phyloP scores from a whole-genome alignment of 176 grass and related monocot species.

The Eleusine coracana region DNA sequence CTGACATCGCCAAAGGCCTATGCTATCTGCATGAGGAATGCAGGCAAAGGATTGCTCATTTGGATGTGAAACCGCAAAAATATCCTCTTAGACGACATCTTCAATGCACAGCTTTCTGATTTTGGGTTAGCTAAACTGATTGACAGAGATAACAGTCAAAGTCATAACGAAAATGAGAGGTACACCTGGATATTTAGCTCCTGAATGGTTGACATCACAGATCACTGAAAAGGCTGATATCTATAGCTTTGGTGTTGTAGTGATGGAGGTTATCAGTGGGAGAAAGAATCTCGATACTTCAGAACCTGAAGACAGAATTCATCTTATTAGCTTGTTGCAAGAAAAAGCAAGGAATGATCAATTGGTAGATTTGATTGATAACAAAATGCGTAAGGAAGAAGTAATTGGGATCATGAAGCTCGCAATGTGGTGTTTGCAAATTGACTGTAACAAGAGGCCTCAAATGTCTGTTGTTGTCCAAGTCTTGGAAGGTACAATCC shows the following conservation, averaged over 20 bases:
- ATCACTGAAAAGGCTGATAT: slow-evolving; percentile 64
- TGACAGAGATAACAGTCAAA: slow-evolving; percentile 54
- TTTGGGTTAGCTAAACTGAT: slow-evolving; percentile 58
- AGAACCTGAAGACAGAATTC: slow-evolving; percentile 32
- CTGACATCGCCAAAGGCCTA: slow-evolving; percentile 46
- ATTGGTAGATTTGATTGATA: slow-evolving; percentile 36
- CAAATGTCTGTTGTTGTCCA: slow-evolving; percentile 54
- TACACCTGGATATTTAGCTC: slow-evolving; percentile 57
- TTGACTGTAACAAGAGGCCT: slow-evolving; percentile 46
- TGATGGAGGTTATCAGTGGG: slow-evolving; percentile 52
- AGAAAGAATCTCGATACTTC: slow-evolving; percentile 56
- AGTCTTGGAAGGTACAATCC: slow-evolving; percentile 47
- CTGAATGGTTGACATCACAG: slow-evolving; percentile 49
- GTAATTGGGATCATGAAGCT: slow-evolving; percentile 41
- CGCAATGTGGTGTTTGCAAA: slow-evolving; percentile 61
- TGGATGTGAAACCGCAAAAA: slow-evolving; percentile 55
- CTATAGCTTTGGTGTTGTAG: slow-evolving; percentile 34
- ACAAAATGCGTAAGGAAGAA: slow-evolving; percentile 27
- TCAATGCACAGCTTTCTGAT: slow-evolving; percentile 47
- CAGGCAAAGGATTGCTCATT: slow-evolving; percentile 41
- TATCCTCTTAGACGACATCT: slow-evolving; percentile 53
- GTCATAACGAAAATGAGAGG: slow-evolving; percentile 52
- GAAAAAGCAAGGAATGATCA: slow-evolving; percentile 29
- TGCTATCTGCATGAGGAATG: slow-evolving; percentile 60
- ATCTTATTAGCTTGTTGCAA: slow-evolving; percentile 44